These are phyloP conservation scores for Panus rudis DNA, from an alignment of 768 basidiomycete genomes.

Conservation along the genomic window DNA sequence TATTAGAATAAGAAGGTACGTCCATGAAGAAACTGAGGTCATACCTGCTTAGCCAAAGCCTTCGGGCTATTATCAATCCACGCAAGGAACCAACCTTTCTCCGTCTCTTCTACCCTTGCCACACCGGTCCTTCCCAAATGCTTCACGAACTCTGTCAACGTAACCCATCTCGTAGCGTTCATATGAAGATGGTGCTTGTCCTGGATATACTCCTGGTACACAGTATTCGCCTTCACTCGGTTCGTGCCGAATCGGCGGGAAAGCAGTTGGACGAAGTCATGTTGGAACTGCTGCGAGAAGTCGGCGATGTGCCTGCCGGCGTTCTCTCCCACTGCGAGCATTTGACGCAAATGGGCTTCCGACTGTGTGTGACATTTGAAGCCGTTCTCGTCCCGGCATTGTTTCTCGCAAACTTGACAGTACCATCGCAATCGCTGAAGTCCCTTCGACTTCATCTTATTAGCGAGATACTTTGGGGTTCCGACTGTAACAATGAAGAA, in stretches of 20 bases:
- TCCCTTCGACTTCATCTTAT: slow-evolving; percentile 97
- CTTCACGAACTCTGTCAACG: slow-evolving; percentile 92
- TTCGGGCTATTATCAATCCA: slow-evolving; percentile 98
- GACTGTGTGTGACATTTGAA: slow-evolving; percentile 93
- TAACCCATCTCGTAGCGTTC: slow-evolving; percentile 98
- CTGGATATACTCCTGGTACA: slow-evolving; percentile 96
- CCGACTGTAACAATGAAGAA: slow-evolving; percentile 44
- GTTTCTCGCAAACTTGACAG: slow-evolving; percentile 98
- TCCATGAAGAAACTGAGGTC: slow-evolving; percentile 15
- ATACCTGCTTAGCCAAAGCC: slow-evolving; percentile 82
- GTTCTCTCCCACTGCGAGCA: slow-evolving; percentile 94
- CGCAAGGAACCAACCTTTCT: slow-evolving; percentile 95
- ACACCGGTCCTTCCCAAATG: slow-evolving; percentile 81
- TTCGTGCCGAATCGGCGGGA: slow-evolving; percentile 93
- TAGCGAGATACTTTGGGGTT: slow-evolving; percentile 84
- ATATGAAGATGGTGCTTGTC: slow-evolving; percentile 95
- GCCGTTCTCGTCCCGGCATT: slow-evolving; percentile 97
- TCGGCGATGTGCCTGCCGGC: slow-evolving; percentile 88
- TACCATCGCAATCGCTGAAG: slow-evolving; percentile 95
- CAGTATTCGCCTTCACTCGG: slow-evolving; percentile 88
- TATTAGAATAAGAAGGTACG: neutral
- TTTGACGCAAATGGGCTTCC: slow-evolving; percentile 89
- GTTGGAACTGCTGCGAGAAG: slow-evolving; percentile 84
- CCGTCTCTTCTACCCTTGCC: slow-evolving; percentile 93
- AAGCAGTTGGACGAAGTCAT: slow-evolving; percentile 85